Evolutionary conservation across 163 green algal genomes (phyloP).

Genomic region (Chloromonas sp.): DNA sequence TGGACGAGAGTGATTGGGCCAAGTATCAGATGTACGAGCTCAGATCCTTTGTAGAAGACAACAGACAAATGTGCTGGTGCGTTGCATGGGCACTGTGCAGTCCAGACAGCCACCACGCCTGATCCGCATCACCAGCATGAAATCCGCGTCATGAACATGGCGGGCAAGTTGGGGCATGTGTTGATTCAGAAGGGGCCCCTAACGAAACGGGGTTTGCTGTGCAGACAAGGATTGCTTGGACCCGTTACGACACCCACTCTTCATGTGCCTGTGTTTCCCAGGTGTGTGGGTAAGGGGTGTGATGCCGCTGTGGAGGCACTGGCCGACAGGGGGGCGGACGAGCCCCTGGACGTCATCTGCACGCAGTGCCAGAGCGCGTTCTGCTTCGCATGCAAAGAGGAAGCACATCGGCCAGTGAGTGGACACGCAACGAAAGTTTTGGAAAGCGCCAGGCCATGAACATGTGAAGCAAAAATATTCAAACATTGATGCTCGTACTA

Average conservation of each 20-base stretch:
- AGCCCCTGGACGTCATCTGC: slow-evolving; percentile 83
- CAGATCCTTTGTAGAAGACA: slow-evolving; percentile 88
- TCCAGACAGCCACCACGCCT: background rate
- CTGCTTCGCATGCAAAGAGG: slow-evolving; percentile 94
- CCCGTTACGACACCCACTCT: slow-evolving; percentile 26
- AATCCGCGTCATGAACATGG: too few species aligned
- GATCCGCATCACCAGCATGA: background rate
- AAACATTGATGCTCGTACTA: too few species aligned
- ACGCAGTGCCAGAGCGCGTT: slow-evolving; percentile 75
- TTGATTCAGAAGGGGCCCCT: too few species aligned
- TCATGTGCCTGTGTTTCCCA: slow-evolving; percentile 35
- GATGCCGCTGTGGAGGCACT: slow-evolving; percentile 63
- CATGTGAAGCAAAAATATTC: too few species aligned
- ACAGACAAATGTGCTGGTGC: slow-evolving; percentile 80
- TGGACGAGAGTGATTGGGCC: slow-evolving; percentile 23
- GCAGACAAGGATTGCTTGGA: too few species aligned
- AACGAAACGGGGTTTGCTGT: too few species aligned
- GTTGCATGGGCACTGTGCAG: background rate
- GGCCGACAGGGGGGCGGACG: slow-evolving; percentile 42
- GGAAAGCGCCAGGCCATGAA: too few species aligned
- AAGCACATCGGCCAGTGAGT: slow-evolving; percentile 89
- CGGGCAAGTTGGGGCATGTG: too few species aligned
- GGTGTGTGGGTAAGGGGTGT: slow-evolving; percentile 51
- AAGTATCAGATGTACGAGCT: slow-evolving; percentile 70
- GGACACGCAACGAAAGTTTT: too few species aligned